A percentile compares a stretch with the other conserved stretches of the same genome.
These are phyloP conservation scores for Alternaria arbusti DNA, from an alignment of 2,329 filamentous ascomycete genomes.

Conservation along the genomic window DNA sequence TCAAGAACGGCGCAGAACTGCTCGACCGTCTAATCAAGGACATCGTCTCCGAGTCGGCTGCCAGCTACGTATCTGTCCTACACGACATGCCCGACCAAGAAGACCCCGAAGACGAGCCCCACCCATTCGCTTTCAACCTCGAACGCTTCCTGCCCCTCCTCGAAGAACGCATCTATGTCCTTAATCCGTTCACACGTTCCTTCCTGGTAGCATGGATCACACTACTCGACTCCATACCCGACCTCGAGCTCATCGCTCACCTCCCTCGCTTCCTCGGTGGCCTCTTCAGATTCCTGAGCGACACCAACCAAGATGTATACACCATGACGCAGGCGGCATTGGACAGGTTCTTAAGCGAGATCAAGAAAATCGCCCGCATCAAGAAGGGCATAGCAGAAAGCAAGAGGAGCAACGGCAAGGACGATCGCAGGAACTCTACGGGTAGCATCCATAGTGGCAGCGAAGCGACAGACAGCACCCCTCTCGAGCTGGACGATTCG, in stretches of 20 bases:
- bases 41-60: slow-evolving; percentile 92
- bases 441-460: slow-evolving; percentile 56
- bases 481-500: slow-evolving; percentile 49
- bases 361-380: slow-evolving; percentile 89
- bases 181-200: slow-evolving; percentile 92
- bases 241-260: slow-evolving; percentile 91
- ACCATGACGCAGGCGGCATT: slow-evolving; percentile 87
- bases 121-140: slow-evolving; percentile 76
- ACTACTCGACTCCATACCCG: slow-evolving; percentile 92
- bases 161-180: slow-evolving; percentile 90
- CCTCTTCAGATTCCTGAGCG: slow-evolving; percentile 88
- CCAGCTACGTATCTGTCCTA: slow-evolving; percentile 90
- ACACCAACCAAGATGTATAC: slow-evolving; percentile 92
- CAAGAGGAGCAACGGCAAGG: slow-evolving; percentile 70
- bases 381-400: slow-evolving; percentile 93
- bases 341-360: slow-evolving; percentile 89
- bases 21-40: slow-evolving; percentile 95
- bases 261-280: slow-evolving; percentile 90
- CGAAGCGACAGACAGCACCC: slow-evolving; percentile 65
- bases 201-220: slow-evolving; percentile 98
- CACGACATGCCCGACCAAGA: slow-evolving; percentile 65
- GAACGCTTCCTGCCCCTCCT: slow-evolving; percentile 89
- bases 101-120: slow-evolving; percentile 25
- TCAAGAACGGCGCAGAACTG: slow-evolving; percentile 96
- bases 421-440: slow-evolving; percentile 71